phyloP scores from a whole-genome alignment of 768 basidiomycete species.

The Wakefieldia striispora region DNA sequence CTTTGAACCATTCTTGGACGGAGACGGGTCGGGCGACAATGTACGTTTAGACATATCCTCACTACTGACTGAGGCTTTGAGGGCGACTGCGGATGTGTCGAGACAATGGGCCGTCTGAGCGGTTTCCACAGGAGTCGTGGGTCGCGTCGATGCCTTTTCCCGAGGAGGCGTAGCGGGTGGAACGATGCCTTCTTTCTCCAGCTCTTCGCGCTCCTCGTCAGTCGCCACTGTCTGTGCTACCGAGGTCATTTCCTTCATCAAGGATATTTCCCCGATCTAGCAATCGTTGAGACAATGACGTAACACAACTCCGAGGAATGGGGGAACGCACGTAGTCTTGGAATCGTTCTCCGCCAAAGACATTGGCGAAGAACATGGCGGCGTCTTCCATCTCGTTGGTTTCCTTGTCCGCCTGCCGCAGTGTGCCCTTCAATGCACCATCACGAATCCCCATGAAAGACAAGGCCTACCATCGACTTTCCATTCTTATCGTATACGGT shows the following conservation, averaged over 20 bases:
- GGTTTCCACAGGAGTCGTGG: conserved; percentile 16
- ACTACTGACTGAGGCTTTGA: conserved; percentile 15
- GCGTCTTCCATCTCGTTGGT: conserved; percentile 89
- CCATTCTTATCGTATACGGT: conserved; percentile 96
- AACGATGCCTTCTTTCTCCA: conserved; percentile 65
- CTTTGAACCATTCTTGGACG: conserved; percentile 20
- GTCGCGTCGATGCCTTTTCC: conserved; percentile 15
- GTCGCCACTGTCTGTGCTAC: conserved; percentile 85
- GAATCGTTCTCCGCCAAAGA: conserved; percentile 95
- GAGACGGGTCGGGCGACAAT: conserved; percentile 13
- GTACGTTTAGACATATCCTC: conserved; percentile 21
- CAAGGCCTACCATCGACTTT: conserved; percentile 67
- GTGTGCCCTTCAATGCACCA: conserved; percentile 3
- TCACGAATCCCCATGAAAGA: conserved; percentile 5
- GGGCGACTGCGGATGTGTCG: conserved; percentile 16
- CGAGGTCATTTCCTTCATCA: conserved; percentile 91
- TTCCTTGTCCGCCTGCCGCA: conserved; percentile 65
- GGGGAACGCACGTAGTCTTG: conserved; percentile 71
- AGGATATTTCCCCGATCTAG: conserved; percentile 94
- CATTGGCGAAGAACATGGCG: conserved; percentile 89
- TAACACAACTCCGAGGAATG: not conserved
- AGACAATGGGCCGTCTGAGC: conserved; percentile 5
- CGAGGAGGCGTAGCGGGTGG: conserved; percentile 17
- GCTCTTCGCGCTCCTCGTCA: conserved; percentile 88
- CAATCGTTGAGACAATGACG: conserved; percentile 1